These are phyloP conservation scores for Aphanomyces stellatus DNA, from an alignment of 352 stramenopile species.

Conservation along the genomic window DNA sequence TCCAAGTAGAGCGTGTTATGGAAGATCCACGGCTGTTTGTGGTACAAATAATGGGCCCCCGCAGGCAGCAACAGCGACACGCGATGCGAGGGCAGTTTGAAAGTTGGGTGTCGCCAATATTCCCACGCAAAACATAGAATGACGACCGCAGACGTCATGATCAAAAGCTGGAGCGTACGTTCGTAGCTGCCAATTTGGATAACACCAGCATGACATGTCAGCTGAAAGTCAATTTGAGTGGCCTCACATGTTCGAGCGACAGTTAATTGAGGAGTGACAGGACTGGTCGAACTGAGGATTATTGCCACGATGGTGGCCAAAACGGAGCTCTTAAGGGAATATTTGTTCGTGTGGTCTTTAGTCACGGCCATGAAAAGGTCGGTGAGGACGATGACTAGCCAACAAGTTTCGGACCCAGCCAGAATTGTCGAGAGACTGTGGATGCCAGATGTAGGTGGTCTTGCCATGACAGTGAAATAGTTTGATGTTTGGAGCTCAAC, in stretches of 20 bases:
- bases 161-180: not conserved
- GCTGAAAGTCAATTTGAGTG: not conserved
- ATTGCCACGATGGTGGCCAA: not conserved
- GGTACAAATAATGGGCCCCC: not conserved
- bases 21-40: not conserved
- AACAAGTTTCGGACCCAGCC: not conserved
- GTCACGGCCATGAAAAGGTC: not conserved
- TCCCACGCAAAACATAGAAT: not conserved
- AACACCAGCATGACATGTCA: not conserved
- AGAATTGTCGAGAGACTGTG: not conserved
- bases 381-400: conserved; percentile 2
- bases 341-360: not conserved
- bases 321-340: not conserved
- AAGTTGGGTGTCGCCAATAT: not conserved
- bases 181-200: not conserved
- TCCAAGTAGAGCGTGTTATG: not conserved
- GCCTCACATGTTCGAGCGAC: not conserved
- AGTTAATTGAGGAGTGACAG: not conserved
- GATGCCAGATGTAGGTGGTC: not conserved
- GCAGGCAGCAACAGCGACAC: not conserved
- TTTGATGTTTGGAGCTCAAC: not conserved
- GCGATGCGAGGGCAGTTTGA: not conserved
- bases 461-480: not conserved
- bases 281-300: not conserved
- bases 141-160: not conserved